These are phyloP conservation scores for Botrytis sinoallii DNA, from an alignment of 2,329 filamentous ascomycete species.

Conservation along the genomic window DNA sequence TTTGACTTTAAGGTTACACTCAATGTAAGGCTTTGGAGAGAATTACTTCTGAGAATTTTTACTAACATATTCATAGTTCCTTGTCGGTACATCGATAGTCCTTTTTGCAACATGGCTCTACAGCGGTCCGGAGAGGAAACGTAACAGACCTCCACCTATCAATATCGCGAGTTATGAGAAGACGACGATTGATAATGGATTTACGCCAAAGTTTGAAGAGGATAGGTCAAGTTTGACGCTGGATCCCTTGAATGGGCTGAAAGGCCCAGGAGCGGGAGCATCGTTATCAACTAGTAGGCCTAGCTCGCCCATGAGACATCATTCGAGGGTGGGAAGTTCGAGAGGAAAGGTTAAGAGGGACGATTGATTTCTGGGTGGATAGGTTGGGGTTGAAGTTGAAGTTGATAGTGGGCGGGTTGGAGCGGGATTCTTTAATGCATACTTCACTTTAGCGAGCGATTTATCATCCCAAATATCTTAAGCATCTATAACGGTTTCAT, in stretches of 20 bases:
- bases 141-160: slow-evolving; percentile 61
- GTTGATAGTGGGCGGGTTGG: not conserved
- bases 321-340: slow-evolving; percentile 42
- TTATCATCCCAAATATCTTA: not conserved
- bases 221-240: slow-evolving; percentile 34
- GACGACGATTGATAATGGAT: slow-evolving; percentile 39
- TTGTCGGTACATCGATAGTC: slow-evolving; percentile 76
- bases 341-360: slow-evolving; percentile 40
- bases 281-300: slow-evolving; percentile 51
- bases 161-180: slow-evolving; percentile 76
- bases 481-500: not conserved
- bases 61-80: slow-evolving; percentile 57
- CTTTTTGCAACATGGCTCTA: slow-evolving; percentile 83
- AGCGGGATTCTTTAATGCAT: not conserved
- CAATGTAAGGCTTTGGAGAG: slow-evolving; percentile 55
- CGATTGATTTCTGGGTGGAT: slow-evolving; percentile 31
- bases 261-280: slow-evolving; percentile 41
- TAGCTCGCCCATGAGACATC: slow-evolving; percentile 45
- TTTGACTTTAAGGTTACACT: slow-evolving; percentile 75
- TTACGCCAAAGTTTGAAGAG: slow-evolving; percentile 36
- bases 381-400: not conserved
- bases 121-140: slow-evolving; percentile 60
- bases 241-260: slow-evolving; percentile 34
- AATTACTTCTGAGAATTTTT: not conserved
- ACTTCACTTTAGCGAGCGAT: not conserved